phyloP scores from a whole-genome alignment of 495 filamentous ascomycete genomes.

The Aspergillus bridgeri region DNA sequence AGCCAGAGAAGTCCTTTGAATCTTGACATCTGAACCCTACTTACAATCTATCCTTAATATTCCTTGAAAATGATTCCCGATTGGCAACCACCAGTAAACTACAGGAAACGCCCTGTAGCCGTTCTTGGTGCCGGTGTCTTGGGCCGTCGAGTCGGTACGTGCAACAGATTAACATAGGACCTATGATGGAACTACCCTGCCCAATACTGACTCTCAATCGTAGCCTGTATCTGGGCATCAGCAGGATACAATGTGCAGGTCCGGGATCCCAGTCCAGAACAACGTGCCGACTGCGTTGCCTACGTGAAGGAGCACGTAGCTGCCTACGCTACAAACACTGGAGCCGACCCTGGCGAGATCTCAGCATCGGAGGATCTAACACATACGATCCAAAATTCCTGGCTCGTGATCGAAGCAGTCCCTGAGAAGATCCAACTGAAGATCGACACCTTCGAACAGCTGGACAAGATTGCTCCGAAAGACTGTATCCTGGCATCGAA shows the following conservation, averaged over 20 bases:
- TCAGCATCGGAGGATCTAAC: conserved; percentile 31
- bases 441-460: conserved; percentile 42
- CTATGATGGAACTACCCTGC: too few species aligned
- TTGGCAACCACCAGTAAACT: conserved; percentile 33
- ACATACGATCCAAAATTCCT: conserved; percentile 38
- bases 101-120: conserved; percentile 36
- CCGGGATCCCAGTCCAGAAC: conserved; percentile 38
- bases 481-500: conserved; percentile 54
- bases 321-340: conserved; percentile 33
- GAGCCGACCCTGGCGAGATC: conserved; percentile 22
- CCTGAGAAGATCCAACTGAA: conserved; percentile 53
- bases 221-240: conserved; percentile 38
- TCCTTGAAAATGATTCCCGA: not conserved
- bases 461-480: conserved; percentile 37
- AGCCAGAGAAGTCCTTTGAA: too few species aligned
- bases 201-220: too few species aligned
- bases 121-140: conserved; percentile 48
- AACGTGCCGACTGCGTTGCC: conserved; percentile 28
- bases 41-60: too few species aligned
- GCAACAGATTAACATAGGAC: too few species aligned
- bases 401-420: conserved; percentile 53
- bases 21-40: too few species aligned
- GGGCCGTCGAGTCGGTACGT: conserved; percentile 40
- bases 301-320: conserved; percentile 37
- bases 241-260: conserved; percentile 41